Base-by-base conservation (phyloP, 768 basidiomycete species). In the Dentipellis fragilis region DNA sequence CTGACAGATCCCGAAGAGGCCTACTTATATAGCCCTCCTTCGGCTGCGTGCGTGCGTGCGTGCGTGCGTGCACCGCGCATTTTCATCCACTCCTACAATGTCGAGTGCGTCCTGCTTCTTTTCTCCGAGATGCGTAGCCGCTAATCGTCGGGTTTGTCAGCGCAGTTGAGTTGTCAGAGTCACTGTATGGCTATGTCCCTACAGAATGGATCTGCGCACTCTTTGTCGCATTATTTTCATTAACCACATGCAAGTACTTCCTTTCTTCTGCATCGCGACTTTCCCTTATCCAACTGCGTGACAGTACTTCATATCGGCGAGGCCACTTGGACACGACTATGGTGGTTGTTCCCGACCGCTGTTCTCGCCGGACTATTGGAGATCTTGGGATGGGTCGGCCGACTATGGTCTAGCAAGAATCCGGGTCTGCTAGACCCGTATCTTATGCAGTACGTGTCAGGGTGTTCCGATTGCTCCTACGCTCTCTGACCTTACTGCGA, bases 181-280 rank as follows among this genome's bases (percentile, higher is more conserved):
- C 54, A n/a, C 23, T 10, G 16, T 51, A 40, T 23, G n/a, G 35
- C 54, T 53, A n/a, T 46, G 48, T 35, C n/a, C 29, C 50, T 10
- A 7, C 72, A 0, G 62, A 68, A 51, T 71, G 70, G 66, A 60
- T 73, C 21, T 66, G 65, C 57, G 65, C 68, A 38, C 54, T 69
- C 35, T 75, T 72, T 62, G 51, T 76, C 46, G 65, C 63, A 7
- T 65, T 73, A 11, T 74, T 69, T 50, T 53, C 59, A n/a, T 1
- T 71, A 14, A 57, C 67, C 4, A 67, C 70, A 6, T 17, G 71
- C 68, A 57, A 12, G 65, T 47, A 12, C 46, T 3, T 49, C 57
- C 21, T 19, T 46, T 50, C 19, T 17, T 42, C 42, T 14, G 1
- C 49, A 7, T 1, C 0, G 12, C 10, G 7, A 16, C 40, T 17